Base-by-base conservation (phyloP, 2,329 filamentous ascomycete genomes). In the Trichoderma arundinaceum region DNA sequence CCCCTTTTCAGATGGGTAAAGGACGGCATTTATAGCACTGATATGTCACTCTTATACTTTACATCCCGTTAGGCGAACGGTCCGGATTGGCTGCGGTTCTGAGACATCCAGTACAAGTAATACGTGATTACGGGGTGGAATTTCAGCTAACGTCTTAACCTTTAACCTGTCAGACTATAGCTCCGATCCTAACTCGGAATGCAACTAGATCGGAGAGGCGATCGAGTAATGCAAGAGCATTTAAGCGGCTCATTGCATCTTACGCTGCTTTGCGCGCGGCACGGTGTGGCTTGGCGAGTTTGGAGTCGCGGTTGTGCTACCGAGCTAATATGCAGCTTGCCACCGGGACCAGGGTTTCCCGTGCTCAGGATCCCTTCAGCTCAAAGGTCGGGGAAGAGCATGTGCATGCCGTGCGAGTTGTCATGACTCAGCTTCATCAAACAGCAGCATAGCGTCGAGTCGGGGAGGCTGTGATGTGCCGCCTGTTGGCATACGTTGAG, bases 111-210 rank as follows among this genome's bases (percentile, higher is more conserved):
- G 22, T 28, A 44, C 32, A 33, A 17, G 7, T 51, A 32, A n/a
- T 22, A 41, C 41, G 53, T 44, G 48, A 63, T 56, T 35, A 56
- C 19, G 46, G 57, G 35, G 2, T 54, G 8, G 52, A 10, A 13
- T 15, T 6, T 15, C 46, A 22, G 35, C 57, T 17, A 51, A 41
- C 17, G 35, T 10, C n/a, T 60, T 41, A 58, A 60, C 33, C 46
- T 51, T 49, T 15, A 39, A 60, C 57, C 19, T 60, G 57, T 60
- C 35, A 60, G 43, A 52, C 54, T 62, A 51, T 65, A 59, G 60
- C 38, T 46, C 43, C 1, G 22, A 32, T 15, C 44, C 60, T 63
- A 54, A 46, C 41, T 63, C 12, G 22, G 33, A 60, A 60, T 39
- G 32, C 33, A 51, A 39, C 44, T 51, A 51, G 46, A 51, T 32